Conservation (phyloP, 2,329 filamentous ascomycete genomes). For the Ophiostoma australiae region DNA sequence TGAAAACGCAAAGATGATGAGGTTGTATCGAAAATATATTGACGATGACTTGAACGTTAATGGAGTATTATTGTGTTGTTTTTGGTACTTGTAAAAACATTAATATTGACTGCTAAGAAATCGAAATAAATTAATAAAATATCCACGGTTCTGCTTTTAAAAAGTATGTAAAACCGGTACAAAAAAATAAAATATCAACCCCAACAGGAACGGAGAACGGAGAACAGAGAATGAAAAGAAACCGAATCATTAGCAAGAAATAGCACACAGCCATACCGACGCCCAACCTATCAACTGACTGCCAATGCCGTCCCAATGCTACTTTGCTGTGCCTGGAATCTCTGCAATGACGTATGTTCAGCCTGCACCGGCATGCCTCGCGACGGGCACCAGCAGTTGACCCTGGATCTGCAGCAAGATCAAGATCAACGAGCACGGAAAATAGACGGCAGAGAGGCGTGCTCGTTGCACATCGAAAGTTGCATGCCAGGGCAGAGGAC, state of each 20-base stretch:
- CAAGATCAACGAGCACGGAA: background rate
- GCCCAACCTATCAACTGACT: background rate
- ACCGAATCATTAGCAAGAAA: background rate
- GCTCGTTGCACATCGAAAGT: background rate
- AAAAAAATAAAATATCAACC: too few species aligned
- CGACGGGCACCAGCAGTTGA: background rate
- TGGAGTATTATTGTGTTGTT: too few species aligned
- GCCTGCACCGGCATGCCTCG: background rate
- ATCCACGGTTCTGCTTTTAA: too few species aligned
- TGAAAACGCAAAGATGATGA: background rate
- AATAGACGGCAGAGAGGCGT: background rate
- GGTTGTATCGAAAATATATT: too few species aligned
- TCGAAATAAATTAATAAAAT: too few species aligned
- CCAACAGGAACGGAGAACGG: background rate
- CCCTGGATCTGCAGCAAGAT: background rate
- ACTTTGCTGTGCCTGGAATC: background rate
- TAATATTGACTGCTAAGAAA: too few species aligned
- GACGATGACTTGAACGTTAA: too few species aligned
- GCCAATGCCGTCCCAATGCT: background rate
- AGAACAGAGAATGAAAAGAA: background rate
- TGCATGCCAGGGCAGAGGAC: background rate
- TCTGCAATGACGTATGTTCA: background rate
- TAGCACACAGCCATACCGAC: background rate
- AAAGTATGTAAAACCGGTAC: too few species aligned
- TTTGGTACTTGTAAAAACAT: too few species aligned